A percentile compares a stretch with the other conserved stretches of the same genome.
These are phyloP conservation scores for Arabidopsis hybrid DNA, from an alignment of 441 rosid genomes.

Conservation along the genomic window DNA sequence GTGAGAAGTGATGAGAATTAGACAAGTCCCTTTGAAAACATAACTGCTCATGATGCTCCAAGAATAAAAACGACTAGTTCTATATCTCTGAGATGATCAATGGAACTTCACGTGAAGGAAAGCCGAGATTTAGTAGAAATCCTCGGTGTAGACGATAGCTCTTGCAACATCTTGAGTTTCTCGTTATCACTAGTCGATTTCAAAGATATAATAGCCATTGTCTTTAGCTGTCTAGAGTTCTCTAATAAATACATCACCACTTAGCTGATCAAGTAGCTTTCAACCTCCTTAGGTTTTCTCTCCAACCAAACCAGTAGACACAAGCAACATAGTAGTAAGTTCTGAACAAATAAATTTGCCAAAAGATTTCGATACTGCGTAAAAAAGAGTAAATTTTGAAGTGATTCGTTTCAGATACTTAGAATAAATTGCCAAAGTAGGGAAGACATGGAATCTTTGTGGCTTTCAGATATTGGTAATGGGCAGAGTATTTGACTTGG, in stretches of 20 bases:
- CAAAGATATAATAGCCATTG: no score
- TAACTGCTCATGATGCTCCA: no score
- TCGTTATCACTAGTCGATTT: no score
- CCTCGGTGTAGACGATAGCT: not conserved
- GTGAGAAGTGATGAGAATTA: no score
- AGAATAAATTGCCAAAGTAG: not conserved
- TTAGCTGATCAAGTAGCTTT: not conserved
- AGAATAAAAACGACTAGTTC: no score
- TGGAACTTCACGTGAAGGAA: slow-evolving; percentile 3
- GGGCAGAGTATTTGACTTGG: not conserved
- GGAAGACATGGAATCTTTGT: slow-evolving; percentile 3
- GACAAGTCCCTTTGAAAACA: no score
- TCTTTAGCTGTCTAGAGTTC: no score
- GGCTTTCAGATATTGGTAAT: slow-evolving; percentile 8
- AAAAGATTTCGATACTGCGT: no score
- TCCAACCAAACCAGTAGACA: not conserved
- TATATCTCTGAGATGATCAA: no score
- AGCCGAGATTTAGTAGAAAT: slow-evolving; percentile 11
- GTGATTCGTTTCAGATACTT: slow-evolving; percentile 26
- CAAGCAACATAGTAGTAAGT: not conserved
- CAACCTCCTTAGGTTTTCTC: not conserved
- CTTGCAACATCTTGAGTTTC: not conserved
- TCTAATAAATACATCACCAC: not conserved
- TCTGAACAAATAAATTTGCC: no score
- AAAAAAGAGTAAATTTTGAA: not conserved